phyloP scores from a whole-genome alignment of 2,329 filamentous ascomycete species.

The Acrocalymma vagum region DNA sequence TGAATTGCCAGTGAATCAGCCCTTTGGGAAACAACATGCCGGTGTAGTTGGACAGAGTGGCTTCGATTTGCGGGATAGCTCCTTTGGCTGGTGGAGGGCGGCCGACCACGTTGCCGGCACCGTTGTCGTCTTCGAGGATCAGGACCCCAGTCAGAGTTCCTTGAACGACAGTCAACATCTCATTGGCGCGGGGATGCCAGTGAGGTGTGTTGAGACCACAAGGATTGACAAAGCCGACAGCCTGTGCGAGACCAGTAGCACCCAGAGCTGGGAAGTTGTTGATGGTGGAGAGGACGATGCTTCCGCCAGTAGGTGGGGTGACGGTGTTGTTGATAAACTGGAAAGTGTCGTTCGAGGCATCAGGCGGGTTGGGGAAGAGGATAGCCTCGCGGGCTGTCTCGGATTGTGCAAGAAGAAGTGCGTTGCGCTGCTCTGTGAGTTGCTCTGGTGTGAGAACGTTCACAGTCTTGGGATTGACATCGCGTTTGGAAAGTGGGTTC shows the following conservation, averaged over 20 bases:
- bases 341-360: slow-evolving; percentile 28
- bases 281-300: slow-evolving; percentile 62
- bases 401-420: slow-evolving; percentile 22
- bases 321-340: slow-evolving; percentile 44
- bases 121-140: slow-evolving; percentile 47
- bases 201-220: slow-evolving; percentile 61
- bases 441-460: slow-evolving; percentile 22
- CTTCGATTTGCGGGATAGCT: slow-evolving; percentile 38
- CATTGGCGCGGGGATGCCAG: slow-evolving; percentile 51
- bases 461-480: slow-evolving; percentile 23
- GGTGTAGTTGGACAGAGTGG: slow-evolving; percentile 45
- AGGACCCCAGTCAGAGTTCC: slow-evolving; percentile 46
- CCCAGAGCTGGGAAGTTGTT: slow-evolving; percentile 66
- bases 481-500: slow-evolving; percentile 16
- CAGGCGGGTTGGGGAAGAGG: slow-evolving; percentile 24
- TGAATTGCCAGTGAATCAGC: slow-evolving; percentile 54
- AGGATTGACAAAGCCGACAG: slow-evolving; percentile 59
- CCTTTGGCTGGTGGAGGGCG: slow-evolving; percentile 21
- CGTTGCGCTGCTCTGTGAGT: slow-evolving; percentile 20
- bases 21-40: slow-evolving; percentile 51
- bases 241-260: slow-evolving; percentile 60
- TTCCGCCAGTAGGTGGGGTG: slow-evolving; percentile 51
- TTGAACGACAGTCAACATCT: slow-evolving; percentile 49
- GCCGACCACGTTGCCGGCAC: slow-evolving; percentile 25
- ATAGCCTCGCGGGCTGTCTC: slow-evolving; percentile 24